These are phyloP conservation scores for Pyracantha coccinea DNA, from an alignment of 331 rosid species.

Conservation along the genomic window DNA sequence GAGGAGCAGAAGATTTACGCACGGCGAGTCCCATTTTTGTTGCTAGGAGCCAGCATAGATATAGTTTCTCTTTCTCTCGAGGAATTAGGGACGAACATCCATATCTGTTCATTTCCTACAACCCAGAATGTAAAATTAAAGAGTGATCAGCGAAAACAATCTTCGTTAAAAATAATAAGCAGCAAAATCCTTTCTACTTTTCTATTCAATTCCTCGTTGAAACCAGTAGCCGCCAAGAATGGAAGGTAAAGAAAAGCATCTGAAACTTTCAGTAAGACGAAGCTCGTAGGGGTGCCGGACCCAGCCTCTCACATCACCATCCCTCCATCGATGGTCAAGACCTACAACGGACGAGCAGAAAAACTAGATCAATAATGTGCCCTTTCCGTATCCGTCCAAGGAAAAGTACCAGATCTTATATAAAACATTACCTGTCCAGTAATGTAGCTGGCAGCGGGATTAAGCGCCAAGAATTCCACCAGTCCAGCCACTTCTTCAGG, in stretches of 20 bases:
- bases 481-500: slow-evolving; percentile 40
- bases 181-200: not conserved
- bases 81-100: not conserved
- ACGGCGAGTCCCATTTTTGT: slow-evolving; percentile 16
- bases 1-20: not conserved
- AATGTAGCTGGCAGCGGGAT: slow-evolving; percentile 35
- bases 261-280: not conserved
- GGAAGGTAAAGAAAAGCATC: not conserved
- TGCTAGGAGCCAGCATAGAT: not conserved
- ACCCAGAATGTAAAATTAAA: not conserved
- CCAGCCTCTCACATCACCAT: slow-evolving; percentile 23
- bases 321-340: slow-evolving; percentile 32
- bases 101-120: not conserved
- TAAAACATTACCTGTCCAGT: slow-evolving; percentile 23
- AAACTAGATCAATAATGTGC: not conserved
- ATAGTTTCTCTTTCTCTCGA: not conserved
- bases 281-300: not conserved
- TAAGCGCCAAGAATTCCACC: slow-evolving; percentile 31
- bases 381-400: not conserved
- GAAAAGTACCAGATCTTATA: not conserved
- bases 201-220: not conserved
- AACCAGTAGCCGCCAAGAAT: not conserved
- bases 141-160: not conserved
- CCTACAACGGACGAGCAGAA: slow-evolving; percentile 1
- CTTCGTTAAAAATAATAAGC: not conserved